Base-by-base conservation (phyloP, 768 basidiomycete genomes). In the Plicaturopsis crispa region DNA sequence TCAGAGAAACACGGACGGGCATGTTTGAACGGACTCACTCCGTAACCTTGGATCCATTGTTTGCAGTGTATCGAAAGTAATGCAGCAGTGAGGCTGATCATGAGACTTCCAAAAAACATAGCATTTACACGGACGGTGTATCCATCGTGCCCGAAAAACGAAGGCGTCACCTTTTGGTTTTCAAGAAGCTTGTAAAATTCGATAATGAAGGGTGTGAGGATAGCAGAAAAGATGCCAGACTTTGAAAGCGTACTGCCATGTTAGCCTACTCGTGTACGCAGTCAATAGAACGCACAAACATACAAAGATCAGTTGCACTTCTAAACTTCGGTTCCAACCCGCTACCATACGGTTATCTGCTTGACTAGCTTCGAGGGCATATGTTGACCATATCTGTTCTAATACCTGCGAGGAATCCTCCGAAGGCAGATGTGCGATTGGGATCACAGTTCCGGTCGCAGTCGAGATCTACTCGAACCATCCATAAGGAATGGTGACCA, bases 21-120 rank as follows among this genome's bases (percentile, higher is more conserved):
- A 28, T 8, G 26, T 8, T 8, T 28, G 26, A 28, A 8, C n/a
- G n/a, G 12, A 33, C 39, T 17, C 35, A 45, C 44, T 6, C 18
- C 11, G 32, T 47, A 47, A n/a, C 33, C 45, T 24, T 47, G 42
- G 8, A 47, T 24, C 45, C 45, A 47, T 17, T 43, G 36, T 30
- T 47, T 47, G 36, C 42, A 47, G 20, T 47, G 45, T 31, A 44
- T 47, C 3, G 42, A 39, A n/a, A 44, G 38, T 19, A 47, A 32
- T 4, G 45, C 45, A 16, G 45, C 33, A 20, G 44, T 44, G 22
- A 47, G 41, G 38, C 42, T 47, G 21, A 39, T 30, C n/a, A 47
- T 43, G 6, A 47, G 28, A 33, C 45, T 47, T 12, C 45, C 45
- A 33, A 47, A 38, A 42, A 42, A 47, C 42, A 44, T 47, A 12